These are phyloP conservation scores for cucumber (Cucumis sativus) DNA, from an alignment of 306 rosid species.

Conservation along the genomic window DNA sequence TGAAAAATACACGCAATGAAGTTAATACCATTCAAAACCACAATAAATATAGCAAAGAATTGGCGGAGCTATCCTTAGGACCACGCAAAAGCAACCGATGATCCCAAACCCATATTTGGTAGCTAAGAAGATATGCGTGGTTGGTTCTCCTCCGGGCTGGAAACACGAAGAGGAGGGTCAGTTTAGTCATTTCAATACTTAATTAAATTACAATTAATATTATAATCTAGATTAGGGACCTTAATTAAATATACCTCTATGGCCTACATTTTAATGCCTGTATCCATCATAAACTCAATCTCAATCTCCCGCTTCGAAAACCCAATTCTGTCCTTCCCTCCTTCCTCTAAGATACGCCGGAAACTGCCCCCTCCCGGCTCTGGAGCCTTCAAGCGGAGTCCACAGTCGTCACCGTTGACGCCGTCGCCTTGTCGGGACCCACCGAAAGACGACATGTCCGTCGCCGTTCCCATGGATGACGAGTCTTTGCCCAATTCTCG, in stretches of 20 bases:
- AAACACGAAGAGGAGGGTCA: background rate
- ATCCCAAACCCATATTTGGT: background rate
- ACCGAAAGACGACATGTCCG: background rate
- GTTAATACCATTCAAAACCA: too few relatives aligned
- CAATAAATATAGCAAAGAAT: background rate
- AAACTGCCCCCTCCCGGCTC: background rate
- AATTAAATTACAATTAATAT: background rate
- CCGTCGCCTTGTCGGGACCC: background rate
- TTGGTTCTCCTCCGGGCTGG: background rate
- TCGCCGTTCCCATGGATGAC: background rate
- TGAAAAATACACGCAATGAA: too few relatives aligned
- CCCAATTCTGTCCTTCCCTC: conserved; percentile 7
- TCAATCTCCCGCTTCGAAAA: conserved; percentile 2
- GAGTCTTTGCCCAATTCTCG: background rate
- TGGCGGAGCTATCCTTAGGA: background rate
- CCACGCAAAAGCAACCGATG: background rate
- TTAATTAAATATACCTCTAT: background rate
- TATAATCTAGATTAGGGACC: background rate
- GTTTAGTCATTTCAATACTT: background rate
- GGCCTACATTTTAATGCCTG: conserved; percentile 3
- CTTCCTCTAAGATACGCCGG: background rate
- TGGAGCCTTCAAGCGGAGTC: conserved; percentile 1
- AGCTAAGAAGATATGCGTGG: too few relatives aligned
- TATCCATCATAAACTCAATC: background rate
- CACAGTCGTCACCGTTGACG: background rate